Evolutionary conservation across 169 alveolate species (phyloP).

Genomic region (Perkinsus olseni): DNA sequence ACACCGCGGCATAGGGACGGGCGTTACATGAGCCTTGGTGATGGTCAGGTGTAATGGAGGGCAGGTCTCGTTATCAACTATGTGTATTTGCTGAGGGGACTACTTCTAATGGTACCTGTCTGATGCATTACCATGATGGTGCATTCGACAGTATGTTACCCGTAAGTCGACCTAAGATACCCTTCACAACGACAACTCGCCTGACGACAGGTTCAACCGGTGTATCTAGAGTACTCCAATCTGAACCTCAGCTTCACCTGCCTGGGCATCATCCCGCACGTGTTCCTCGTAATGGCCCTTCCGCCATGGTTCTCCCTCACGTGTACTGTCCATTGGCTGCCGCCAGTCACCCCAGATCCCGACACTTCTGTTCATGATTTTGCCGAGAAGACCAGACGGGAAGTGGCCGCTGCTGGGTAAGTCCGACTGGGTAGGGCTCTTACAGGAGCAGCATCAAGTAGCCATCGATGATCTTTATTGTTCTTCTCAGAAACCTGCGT

Average conservation of each 20-base stretch:
- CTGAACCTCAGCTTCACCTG: neutral
- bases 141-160: neutral
- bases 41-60: neutral
- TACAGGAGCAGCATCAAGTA: too few species aligned
- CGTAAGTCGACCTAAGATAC: neutral
- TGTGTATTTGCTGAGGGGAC: neutral
- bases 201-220: neutral
- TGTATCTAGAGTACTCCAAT: neutral
- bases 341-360: neutral
- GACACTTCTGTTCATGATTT: neutral
- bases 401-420: neutral
- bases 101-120: neutral
- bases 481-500: neutral
- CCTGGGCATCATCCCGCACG: neutral
- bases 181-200: neutral
- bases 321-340: neutral
- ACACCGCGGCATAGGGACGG: neutral
- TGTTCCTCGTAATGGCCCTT: neutral
- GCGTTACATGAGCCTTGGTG: neutral
- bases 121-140: neutral
- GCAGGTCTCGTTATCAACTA: neutral
- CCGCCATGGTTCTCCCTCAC: neutral
- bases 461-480: neutral
- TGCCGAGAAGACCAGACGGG: neutral
- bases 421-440: neutral